These are phyloP conservation scores for Globisporangium perplexum DNA, from an alignment of 352 stramenopile species.

Conservation along the genomic window DNA sequence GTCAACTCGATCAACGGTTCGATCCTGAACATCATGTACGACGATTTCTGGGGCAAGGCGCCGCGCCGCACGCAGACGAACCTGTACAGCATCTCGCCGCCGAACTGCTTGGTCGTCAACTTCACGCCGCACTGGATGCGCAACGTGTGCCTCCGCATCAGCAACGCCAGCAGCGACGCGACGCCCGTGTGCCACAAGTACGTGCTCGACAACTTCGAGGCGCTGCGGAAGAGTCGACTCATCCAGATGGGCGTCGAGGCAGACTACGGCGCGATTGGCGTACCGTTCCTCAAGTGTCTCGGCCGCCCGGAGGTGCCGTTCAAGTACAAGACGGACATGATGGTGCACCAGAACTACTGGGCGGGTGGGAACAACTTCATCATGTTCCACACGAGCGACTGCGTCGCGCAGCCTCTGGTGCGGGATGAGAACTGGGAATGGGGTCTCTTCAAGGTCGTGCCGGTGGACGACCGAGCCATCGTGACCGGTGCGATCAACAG, in stretches of 20 bases:
- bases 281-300: constrained; percentile 37
- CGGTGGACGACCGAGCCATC: constrained; percentile 27
- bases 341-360: constrained; percentile 53
- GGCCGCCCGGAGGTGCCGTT: constrained; percentile 33
- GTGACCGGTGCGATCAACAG: constrained; percentile 36
- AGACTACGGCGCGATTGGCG: constrained; percentile 34
- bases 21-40: constrained; percentile 23
- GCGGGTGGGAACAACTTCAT: constrained; percentile 37
- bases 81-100: constrained; percentile 37
- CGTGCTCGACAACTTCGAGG: constrained; percentile 44
- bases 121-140: constrained; percentile 26
- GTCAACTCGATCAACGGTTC: constrained; percentile 39
- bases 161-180: constrained; percentile 22
- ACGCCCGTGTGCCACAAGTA: constrained; percentile 56
- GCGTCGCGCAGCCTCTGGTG: constrained; percentile 29
- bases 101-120: constrained; percentile 36
- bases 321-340: constrained; percentile 47
- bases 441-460: constrained; percentile 35
- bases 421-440: constrained; percentile 32
- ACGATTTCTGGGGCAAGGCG: constrained; percentile 35
- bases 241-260: constrained; percentile 29
- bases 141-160: constrained; percentile 23
- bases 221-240: constrained; percentile 19
- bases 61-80: constrained; percentile 27
- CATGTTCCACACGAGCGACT: constrained; percentile 48